These are phyloP conservation scores for Phytophthora litchii DNA, from an alignment of 352 stramenopile species.

Conservation along the genomic window DNA sequence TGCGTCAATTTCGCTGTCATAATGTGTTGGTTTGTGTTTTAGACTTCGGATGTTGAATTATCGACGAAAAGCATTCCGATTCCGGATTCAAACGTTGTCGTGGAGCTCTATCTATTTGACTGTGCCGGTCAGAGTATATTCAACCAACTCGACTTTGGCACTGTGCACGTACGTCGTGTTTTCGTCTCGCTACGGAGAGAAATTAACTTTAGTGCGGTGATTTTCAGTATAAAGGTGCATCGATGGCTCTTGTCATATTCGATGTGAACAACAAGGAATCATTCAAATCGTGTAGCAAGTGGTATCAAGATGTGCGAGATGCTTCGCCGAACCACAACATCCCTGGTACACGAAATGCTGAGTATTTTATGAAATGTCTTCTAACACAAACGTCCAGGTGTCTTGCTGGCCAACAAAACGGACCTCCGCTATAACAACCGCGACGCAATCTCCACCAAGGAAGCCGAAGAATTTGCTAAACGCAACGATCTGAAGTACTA, in stretches of 20 bases:
- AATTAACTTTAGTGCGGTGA: not conserved
- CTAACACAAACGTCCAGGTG: conserved; percentile 30
- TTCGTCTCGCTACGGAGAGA: conserved; percentile 1
- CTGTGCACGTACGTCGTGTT: conserved; percentile 56
- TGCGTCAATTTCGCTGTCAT: too few species aligned
- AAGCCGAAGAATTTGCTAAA: conserved; percentile 72
- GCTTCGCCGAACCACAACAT: conserved; percentile 81
- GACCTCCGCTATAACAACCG: conserved; percentile 81
- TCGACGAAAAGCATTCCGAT: conserved; percentile 91
- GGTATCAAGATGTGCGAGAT: conserved; percentile 81
- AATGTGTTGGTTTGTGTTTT: not conserved
- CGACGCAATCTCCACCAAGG: conserved; percentile 71
- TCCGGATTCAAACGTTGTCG: conserved; percentile 87
- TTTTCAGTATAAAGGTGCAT: conserved; percentile 73
- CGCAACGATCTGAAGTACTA: conserved; percentile 86
- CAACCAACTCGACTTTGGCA: conserved; percentile 92
- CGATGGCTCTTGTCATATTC: conserved; percentile 80
- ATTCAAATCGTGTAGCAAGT: conserved; percentile 85
- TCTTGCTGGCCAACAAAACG: conserved; percentile 81
- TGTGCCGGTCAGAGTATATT: conserved; percentile 94
- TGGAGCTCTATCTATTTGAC: conserved; percentile 95
- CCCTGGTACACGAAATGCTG: conserved; percentile 35
- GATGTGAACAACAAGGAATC: conserved; percentile 89
- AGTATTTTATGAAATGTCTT: too few species aligned
- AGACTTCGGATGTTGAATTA: conserved; percentile 92